Evolutionary conservation across 345 rosid genomes (phyloP).

Genomic region (Acer saccharum): DNA sequence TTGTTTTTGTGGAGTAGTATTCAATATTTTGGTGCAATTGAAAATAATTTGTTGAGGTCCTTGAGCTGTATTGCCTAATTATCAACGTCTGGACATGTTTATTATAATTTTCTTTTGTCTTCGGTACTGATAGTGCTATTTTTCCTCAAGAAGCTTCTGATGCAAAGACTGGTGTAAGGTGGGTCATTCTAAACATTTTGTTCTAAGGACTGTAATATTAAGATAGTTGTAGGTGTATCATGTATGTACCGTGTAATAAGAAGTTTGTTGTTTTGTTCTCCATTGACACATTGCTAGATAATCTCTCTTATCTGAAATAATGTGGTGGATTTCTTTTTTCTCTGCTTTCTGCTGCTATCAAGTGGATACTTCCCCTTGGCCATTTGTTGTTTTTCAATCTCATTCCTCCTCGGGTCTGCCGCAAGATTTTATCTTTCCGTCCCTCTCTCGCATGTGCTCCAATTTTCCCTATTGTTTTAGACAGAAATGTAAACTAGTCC

Average conservation of each 20-base stretch:
- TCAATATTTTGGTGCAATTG: background rate
- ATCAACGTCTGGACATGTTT: background rate
- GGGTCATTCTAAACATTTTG: constrained; percentile 20
- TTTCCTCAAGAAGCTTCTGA: constrained; percentile 40
- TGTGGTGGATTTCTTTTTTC: background rate
- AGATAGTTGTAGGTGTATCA: background rate
- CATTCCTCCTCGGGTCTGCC: constrained; percentile 3
- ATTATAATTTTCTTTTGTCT: background rate
- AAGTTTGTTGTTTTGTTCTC: background rate
- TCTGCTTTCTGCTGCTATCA: background rate
- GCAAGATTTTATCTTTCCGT: background rate
- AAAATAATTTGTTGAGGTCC: background rate
- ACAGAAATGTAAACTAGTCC: background rate
- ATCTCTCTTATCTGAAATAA: background rate
- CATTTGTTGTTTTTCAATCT: constrained; percentile 10
- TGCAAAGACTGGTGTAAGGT: constrained; percentile 45
- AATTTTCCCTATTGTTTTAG: background rate
- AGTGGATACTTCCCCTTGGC: background rate
- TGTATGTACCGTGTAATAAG: background rate
- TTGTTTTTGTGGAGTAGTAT: background rate
- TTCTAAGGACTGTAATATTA: background rate
- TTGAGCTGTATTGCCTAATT: constrained; percentile 2
- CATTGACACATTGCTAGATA: too few relatives aligned
- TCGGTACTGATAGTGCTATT: constrained; percentile 15
- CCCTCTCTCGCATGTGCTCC: background rate